Evolutionary conservation across 805 yeast species (phyloP), one percentile per base, ranked within the genome.

Genomic region (Yarrowia sp.): DNA sequence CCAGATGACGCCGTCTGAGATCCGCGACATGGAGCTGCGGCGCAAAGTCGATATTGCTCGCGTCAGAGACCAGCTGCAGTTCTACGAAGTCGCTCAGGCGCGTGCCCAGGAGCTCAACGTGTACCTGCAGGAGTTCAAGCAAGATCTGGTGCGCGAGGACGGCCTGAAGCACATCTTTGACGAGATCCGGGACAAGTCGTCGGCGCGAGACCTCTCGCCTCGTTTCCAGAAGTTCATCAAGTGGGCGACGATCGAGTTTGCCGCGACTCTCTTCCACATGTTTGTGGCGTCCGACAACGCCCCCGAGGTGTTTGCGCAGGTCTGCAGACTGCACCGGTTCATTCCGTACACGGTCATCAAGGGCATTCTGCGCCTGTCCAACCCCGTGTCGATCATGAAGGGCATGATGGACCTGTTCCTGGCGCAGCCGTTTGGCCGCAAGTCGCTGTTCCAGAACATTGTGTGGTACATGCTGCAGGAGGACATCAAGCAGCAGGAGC

Each of bases 371-470:
- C 81, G 84, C 69, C 84, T 87, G 64, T 90, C 98, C 0, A 93
- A 93, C 69, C 98, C 99, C 1, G 83, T 91, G 74, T 82, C 86
- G 41, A 84, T 93, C 25, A 84, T 90, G 76, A 88, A 91, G 64
- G 83, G 86, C 21, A 75, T 93, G 71, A 81, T 92, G 33, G 97
- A 90, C 68, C 71, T 93, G 63, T 84, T 93, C 66, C 82, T 94
- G 76, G 89, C 87, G n/a, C 89, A 84, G 66, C 88, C 90, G 32
- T 80, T 84, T 69, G 88, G 89, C 22, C 80, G 82, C 13, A 79
- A 79, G 56, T 86, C 91, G 0, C 74, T 92, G 18, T 71, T 92
- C 44, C 96, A 92, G 65, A 81, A 84, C 60, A 80, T 90, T 58
- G 87, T 92, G 69, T 80, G 88, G 19, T 84, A 88, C 67, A 79